These are phyloP conservation scores for Amanita inopinata DNA, from an alignment of 768 basidiomycete genomes.

Conservation along the genomic window DNA sequence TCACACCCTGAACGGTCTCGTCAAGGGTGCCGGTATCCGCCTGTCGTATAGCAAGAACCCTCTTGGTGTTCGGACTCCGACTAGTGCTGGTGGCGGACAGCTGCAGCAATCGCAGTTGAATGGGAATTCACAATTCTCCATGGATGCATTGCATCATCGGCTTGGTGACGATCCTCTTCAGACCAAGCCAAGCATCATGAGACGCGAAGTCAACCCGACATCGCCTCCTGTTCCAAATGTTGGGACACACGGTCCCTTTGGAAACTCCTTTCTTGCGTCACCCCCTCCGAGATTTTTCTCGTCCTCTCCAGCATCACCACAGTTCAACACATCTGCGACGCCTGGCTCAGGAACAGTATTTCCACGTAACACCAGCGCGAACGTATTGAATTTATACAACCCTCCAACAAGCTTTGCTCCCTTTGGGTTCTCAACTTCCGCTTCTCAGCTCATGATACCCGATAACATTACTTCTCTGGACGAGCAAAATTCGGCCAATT, in stretches of 20 bases:
- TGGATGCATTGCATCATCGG: slow-evolving; percentile 12
- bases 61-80: slow-evolving; percentile 82
- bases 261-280: slow-evolving; percentile 28
- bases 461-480: slow-evolving; percentile 13
- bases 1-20: slow-evolving; percentile 78
- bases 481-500: slow-evolving; percentile 22
- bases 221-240: slow-evolving; percentile 15
- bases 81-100: slow-evolving; percentile 37
- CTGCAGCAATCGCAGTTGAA: slow-evolving; percentile 23
- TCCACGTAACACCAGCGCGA: slow-evolving; percentile 21
- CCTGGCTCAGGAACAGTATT: slow-evolving; percentile 26
- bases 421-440: slow-evolving; percentile 26
- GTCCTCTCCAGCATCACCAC: slow-evolving; percentile 21
- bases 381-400: slow-evolving; percentile 20
- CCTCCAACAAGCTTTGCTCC: slow-evolving; percentile 24
- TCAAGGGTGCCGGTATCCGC: slow-evolving; percentile 94
- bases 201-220: slow-evolving; percentile 13
- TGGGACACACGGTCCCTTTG: slow-evolving; percentile 13
- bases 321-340: slow-evolving; percentile 20
- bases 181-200: slow-evolving; percentile 14
- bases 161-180: slow-evolving; percentile 10
- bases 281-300: slow-evolving; percentile 38
- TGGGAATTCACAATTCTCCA: slow-evolving; percentile 4
- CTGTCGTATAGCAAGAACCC: slow-evolving; percentile 98
- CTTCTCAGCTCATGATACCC: slow-evolving; percentile 26